These are phyloP conservation scores for Arthonia radiata DNA, from an alignment of 495 filamentous ascomycete genomes.

Conservation along the genomic window DNA sequence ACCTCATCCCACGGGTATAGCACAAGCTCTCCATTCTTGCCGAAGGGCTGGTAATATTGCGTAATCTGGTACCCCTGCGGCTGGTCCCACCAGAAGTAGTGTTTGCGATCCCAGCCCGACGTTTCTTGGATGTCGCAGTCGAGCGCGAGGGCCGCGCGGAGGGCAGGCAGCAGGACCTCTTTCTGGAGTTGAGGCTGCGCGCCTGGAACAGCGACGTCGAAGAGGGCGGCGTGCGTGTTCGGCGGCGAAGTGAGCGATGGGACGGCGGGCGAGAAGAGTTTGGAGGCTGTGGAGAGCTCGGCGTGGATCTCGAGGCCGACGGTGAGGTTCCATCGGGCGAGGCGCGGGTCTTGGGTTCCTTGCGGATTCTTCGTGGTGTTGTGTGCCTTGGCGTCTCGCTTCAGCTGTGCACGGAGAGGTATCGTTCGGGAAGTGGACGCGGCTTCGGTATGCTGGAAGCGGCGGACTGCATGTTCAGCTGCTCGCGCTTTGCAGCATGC, in stretches of 20 bases:
- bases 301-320: constrained; percentile 96
- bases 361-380: too few species aligned
- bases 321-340: constrained; percentile 83
- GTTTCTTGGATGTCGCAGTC: constrained; percentile 48
- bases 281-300: constrained; percentile 63
- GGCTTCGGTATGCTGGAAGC: too few species aligned
- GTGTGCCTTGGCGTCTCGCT: too few species aligned
- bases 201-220: constrained; percentile 77
- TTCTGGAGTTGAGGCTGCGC: constrained; percentile 68
- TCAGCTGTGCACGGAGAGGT: too few species aligned
- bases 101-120: constrained; percentile 82
- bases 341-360: too few species aligned
- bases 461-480: too few species aligned
- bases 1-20: constrained; percentile 61
- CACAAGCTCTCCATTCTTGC: constrained; percentile 42
- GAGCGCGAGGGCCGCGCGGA: constrained; percentile 70
- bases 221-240: constrained; percentile 67
- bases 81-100: constrained; percentile 98
- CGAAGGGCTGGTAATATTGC: constrained; percentile 82
- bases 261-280: constrained; percentile 61
- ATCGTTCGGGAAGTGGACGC: too few species aligned
- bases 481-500: too few species aligned
- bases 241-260: constrained; percentile 44
- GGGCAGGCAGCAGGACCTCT: constrained; percentile 61
- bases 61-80: constrained; percentile 93